phyloP scores from a whole-genome alignment of 2,329 filamentous ascomycete species.

The Claviceps quebecensis region DNA sequence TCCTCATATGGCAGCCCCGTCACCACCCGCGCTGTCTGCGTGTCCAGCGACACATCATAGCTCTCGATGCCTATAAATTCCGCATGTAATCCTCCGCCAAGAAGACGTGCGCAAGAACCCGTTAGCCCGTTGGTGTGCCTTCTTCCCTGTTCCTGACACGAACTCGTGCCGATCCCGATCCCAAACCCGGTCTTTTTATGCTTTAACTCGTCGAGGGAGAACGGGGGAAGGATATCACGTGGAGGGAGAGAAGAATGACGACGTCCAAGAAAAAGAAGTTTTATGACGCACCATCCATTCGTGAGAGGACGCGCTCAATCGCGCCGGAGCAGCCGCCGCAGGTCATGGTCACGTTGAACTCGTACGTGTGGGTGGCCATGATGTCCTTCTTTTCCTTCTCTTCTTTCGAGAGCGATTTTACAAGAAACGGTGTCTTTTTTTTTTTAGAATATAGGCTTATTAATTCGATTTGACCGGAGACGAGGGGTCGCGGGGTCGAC shows the following conservation, averaged over 20 bases:
- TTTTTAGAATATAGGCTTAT: too few species aligned
- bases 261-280: background rate
- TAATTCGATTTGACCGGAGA: too few species aligned
- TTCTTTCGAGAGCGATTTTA: background rate
- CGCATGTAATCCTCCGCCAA: background rate
- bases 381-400: background rate
- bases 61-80: conserved; percentile 57
- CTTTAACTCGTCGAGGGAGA: too few species aligned
- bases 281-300: conserved; percentile 59
- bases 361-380: conserved; percentile 56
- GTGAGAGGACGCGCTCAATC: conserved; percentile 81
- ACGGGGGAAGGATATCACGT: too few species aligned
- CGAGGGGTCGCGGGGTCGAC: too few species aligned
- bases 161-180: too few species aligned
- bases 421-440: background rate
- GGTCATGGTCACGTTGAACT: conserved; percentile 88
- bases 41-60: conserved; percentile 77
- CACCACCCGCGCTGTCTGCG: conserved; percentile 66
- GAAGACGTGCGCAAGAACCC: background rate
- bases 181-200: too few species aligned
- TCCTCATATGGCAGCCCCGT: conserved; percentile 63
- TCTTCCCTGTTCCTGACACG: too few species aligned
- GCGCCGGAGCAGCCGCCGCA: conserved; percentile 95
- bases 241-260: too few species aligned
- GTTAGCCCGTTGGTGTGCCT: background rate